A percentile compares a stretch with the other conserved stretches of the same genome.
These are phyloP conservation scores for Aspergillus pseudoviridinutans DNA, from an alignment of 2,329 filamentous ascomycete species.

Conservation along the genomic window DNA sequence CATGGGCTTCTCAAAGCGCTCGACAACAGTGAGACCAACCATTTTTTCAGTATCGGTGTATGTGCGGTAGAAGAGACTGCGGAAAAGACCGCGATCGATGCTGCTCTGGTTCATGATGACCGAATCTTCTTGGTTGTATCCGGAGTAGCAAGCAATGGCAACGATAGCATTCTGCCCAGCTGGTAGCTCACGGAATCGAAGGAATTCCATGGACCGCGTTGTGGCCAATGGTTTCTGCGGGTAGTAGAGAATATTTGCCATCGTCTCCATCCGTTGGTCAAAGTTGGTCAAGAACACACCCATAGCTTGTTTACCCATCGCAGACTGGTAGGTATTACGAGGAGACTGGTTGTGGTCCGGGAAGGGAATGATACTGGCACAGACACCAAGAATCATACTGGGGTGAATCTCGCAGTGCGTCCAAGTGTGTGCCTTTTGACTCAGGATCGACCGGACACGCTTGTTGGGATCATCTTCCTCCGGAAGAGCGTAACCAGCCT, in stretches of 20 bases:
- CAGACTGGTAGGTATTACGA: conserved; percentile 97
- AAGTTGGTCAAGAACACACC: conserved; percentile 98
- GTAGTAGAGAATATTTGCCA: conserved; percentile 99
- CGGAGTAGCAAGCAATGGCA: conserved; percentile 93
- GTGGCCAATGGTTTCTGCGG: conserved; percentile 96
- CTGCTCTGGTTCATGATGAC: conserved; percentile 99
- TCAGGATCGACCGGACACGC: conserved; percentile 82
- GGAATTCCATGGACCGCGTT: conserved; percentile 95
- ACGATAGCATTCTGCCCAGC: conserved; percentile 98
- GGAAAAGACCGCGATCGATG: conserved; percentile 94
- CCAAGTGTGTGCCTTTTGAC: conserved; percentile 83
- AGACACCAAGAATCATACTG: conserved; percentile 97
- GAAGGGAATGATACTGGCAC: conserved; percentile 98
- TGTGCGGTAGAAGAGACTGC: conserved; percentile 94
- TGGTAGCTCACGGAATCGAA: conserved; percentile 95
- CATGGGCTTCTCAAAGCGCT: conserved; percentile 93
- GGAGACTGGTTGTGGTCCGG: conserved; percentile 97
- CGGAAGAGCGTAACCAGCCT: conserved; percentile 58
- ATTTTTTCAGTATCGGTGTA: conserved; percentile 98
- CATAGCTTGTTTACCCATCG: conserved; percentile 99
- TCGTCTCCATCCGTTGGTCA: conserved; percentile 95
- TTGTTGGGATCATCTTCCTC: conserved; percentile 74
- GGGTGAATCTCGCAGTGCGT: conserved; percentile 99
- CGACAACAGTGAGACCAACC: conserved; percentile 86
- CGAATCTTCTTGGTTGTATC: conserved; percentile 99